Evolutionary conservation across 441 rosid species (phyloP).

Genomic region (Pelargonium exstipulatum): DNA sequence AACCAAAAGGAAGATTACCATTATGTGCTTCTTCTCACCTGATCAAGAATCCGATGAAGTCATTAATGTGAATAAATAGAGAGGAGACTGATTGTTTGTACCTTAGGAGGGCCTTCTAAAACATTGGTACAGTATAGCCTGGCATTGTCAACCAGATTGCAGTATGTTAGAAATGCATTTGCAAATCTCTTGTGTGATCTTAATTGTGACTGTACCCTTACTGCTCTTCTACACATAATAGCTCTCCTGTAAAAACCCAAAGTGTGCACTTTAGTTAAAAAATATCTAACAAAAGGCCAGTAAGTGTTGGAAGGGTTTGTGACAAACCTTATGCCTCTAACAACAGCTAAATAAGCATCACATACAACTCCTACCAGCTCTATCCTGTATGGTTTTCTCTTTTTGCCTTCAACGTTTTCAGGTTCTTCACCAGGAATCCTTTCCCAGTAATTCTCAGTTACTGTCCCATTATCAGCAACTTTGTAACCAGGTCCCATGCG

Average conservation of each 20-base stretch:
- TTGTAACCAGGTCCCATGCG: slow-evolving; percentile 77
- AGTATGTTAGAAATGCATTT: slow-evolving; percentile 54
- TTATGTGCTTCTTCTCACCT: too few relatives aligned
- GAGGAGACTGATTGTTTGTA: slow-evolving; percentile 17
- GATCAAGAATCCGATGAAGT: too few relatives aligned
- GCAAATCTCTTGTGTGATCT: slow-evolving; percentile 80
- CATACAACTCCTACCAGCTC: slow-evolving; percentile 82
- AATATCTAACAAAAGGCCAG: neutral
- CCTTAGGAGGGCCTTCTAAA: slow-evolving; percentile 57
- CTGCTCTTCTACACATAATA: slow-evolving; percentile 58
- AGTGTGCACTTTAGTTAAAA: neutral
- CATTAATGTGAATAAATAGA: neutral
- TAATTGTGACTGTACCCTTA: slow-evolving; percentile 67
- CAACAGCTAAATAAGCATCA: slow-evolving; percentile 83
- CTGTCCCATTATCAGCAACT: slow-evolving; percentile 51
- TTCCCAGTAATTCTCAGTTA: slow-evolving; percentile 71
- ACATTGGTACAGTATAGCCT: slow-evolving; percentile 68
- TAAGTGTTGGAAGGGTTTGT: neutral
- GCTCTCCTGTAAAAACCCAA: slow-evolving; percentile 55
- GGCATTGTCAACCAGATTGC: slow-evolving; percentile 65
- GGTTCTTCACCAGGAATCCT: slow-evolving; percentile 25
- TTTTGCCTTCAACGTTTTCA: slow-evolving; percentile 21
- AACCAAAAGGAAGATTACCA: too few relatives aligned
- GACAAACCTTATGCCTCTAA: slow-evolving; percentile 75
- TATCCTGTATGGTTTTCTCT: slow-evolving; percentile 65